These are phyloP conservation scores for Plasmodium fragile DNA, from an alignment of 169 alveolate species.

Conservation along the genomic window DNA sequence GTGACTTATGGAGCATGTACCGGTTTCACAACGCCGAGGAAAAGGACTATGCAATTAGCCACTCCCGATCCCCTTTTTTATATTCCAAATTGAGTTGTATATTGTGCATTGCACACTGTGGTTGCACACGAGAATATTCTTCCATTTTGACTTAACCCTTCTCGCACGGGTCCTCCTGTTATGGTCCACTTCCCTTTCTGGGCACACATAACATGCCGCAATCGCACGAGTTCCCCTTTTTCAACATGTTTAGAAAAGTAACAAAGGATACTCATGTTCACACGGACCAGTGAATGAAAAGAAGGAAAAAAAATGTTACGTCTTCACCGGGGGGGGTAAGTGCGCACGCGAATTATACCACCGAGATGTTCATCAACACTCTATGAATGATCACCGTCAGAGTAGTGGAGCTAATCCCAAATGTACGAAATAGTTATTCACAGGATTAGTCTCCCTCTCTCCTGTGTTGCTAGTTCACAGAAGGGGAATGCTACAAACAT, in stretches of 20 bases:
- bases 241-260: not conserved
- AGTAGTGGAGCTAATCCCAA: not conserved
- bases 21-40: not conserved
- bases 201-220: not conserved
- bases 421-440: not conserved
- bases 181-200: not conserved
- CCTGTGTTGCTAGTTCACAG: not conserved
- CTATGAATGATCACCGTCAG: not conserved
- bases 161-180: not conserved
- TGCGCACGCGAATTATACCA: not conserved
- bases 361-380: not conserved
- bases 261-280: not conserved
- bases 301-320: not conserved
- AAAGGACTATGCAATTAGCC: not conserved
- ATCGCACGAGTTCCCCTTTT: not conserved
- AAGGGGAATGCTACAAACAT: not conserved
- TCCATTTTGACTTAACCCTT: not conserved
- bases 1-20: not conserved
- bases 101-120: not conserved
- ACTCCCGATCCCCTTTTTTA: not conserved
- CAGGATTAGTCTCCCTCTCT: not conserved
- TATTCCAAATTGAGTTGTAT: not conserved
- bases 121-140: not conserved
- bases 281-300: not conserved
- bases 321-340: not conserved